Base-by-base conservation (phyloP, 495 filamentous ascomycete genomes). In the Neurospora discreta region DNA sequence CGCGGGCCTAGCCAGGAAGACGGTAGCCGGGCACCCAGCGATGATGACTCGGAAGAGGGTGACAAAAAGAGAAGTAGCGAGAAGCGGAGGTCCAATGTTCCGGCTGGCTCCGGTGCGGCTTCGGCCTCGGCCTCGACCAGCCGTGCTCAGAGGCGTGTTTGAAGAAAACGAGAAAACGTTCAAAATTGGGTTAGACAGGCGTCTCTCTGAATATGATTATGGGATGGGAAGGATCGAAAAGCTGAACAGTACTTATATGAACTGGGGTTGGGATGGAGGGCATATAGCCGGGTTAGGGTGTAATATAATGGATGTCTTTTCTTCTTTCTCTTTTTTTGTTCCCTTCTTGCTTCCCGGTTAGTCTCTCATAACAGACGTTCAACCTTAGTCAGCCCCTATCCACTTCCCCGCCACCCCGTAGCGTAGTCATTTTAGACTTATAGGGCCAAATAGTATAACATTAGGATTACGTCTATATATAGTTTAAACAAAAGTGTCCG, bases 21-120 rank as follows among this genome's bases (percentile, higher is more conserved):
- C 16, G 81, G 73, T 70, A 79, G 82, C 73, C 79, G 81, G 38
- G 79, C 80, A 6, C 72, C 75, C 23, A 84, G 82, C 43, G 82
- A 84, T 39, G 82, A 84, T 58, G 82, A 84, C 39, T 83, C 82
- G 68, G 82, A 82, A 68, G 80, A 83, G 71, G 80, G 80, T 46
- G 80, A 82, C 41, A 79, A 79, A 5, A 72, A 72, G 65, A 58
- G 13, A 26, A 71, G 72, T 39, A 30, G 11, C 26, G 72, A 60
- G 23, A 30, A 52, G 41, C 16, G 43, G 43, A 39, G 44, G 69
- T 70, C 68, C 26, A 65, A 33, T 30, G 26, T 18, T 26, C 52
- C 52, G 52, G 52, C 52, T 65, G 52, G 52, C 52, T 65, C 52
- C 52, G 52, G 52, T 65, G 15, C 52, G 52, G 26, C 52, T 65